Evolutionary conservation across 2,329 filamentous ascomycete species (phyloP).

Genomic region (Monilinia polystroma): DNA sequence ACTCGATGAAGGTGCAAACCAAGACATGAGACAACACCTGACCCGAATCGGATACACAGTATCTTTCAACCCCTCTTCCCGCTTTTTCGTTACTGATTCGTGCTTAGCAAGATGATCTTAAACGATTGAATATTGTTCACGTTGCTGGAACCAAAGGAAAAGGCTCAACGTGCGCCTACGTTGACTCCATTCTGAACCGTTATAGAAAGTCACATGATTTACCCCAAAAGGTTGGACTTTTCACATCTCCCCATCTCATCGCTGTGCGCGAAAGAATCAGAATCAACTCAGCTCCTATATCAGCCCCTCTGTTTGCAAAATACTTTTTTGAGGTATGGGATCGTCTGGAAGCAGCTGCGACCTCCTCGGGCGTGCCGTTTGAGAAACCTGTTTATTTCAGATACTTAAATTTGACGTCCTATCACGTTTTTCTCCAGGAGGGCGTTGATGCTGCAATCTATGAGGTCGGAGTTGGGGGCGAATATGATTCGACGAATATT

Average conservation of each 20-base stretch:
- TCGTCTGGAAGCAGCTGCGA: constrained; percentile 44
- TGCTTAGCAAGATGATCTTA: constrained; percentile 42
- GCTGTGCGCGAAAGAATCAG: constrained; percentile 67
- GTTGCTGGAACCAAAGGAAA: constrained; percentile 77
- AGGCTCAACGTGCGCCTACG: constrained; percentile 69
- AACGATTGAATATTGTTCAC: constrained; percentile 65
- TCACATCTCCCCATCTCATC: constrained; percentile 68
- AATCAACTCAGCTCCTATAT: constrained; percentile 58
- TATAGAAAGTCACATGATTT: constrained; percentile 44
- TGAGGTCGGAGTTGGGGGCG: constrained; percentile 67
- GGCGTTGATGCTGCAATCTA: constrained; percentile 61
- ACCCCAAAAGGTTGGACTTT: constrained; percentile 53
- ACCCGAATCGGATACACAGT: constrained; percentile 73
- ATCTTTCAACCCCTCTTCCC: constrained; percentile 15
- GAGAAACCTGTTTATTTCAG: constrained; percentile 58
- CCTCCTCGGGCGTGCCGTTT: constrained; percentile 36
- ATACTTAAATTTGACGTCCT: constrained; percentile 64
- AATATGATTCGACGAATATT: constrained; percentile 68
- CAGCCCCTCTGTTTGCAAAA: constrained; percentile 57
- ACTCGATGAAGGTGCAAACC: constrained; percentile 68
- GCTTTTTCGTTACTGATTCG: neutral
- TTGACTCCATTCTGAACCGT: constrained; percentile 59
- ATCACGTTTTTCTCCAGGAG: constrained; percentile 64
- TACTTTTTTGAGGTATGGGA: constrained; percentile 72
- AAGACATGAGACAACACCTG: constrained; percentile 79